Conservation (phyloP, 306 rosid species). For the Begonia peltatifolia region DNA sequence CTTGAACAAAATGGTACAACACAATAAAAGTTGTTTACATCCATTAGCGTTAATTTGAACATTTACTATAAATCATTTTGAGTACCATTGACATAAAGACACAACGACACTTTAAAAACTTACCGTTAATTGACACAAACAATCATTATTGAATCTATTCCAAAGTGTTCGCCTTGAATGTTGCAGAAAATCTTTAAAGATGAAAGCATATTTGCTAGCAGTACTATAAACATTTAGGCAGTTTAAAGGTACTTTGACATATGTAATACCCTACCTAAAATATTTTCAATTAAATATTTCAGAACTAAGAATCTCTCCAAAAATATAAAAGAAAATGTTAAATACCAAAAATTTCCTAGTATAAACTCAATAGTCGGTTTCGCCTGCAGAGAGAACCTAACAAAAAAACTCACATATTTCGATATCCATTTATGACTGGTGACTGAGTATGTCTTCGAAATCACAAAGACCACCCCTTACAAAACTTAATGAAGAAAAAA, state of each 20-base stretch:
- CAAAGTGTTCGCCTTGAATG: constrained; percentile 60
- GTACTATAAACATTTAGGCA: constrained; percentile 75
- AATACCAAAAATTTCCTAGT: constrained; percentile 92
- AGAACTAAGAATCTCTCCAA: constrained; percentile 6
- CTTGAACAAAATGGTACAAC: constrained; percentile 8
- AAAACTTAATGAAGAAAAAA: constrained; percentile 6
- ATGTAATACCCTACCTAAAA: constrained; percentile 92
- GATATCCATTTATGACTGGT: constrained; percentile 77
- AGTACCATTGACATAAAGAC: background rate
- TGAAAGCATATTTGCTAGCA: constrained; percentile 63
- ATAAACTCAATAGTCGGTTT: constrained; percentile 80
- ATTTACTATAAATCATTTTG: no score
- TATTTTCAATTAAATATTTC: constrained; percentile 7
- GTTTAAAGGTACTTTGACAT: constrained; percentile 76
- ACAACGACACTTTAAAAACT: constrained; percentile 1
- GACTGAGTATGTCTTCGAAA: constrained; percentile 74
- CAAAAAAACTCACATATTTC: constrained; percentile 92
- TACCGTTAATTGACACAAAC: constrained; percentile 95
- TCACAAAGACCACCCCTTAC: constrained; percentile 85
- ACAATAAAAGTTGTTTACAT: no score
- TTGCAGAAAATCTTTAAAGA: constrained; percentile 81
- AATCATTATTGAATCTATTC: constrained; percentile 80
- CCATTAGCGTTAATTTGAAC: no score
- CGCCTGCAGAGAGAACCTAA: constrained; percentile 68
- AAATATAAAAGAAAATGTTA: constrained; percentile 13